Percentiles rank a stretch among this genome's conserved stretches.
Evolutionary conservation across 176 grass and related monocot species (phyloP).

Genomic region (Triticum turgidum): DNA sequence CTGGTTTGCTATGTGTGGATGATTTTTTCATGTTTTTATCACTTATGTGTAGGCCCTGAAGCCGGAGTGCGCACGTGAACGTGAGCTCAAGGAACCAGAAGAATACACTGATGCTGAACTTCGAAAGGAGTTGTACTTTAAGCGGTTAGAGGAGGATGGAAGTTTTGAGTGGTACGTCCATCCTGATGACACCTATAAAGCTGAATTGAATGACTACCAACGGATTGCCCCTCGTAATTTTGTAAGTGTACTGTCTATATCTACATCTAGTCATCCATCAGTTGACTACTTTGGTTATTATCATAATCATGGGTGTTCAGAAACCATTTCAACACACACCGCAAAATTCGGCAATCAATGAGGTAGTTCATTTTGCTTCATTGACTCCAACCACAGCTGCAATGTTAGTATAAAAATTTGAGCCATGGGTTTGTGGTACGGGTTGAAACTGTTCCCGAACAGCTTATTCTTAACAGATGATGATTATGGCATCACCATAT

Average conservation of each 20-base stretch:
- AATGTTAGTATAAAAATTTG: neutral
- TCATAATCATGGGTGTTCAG: neutral
- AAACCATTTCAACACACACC: neutral
- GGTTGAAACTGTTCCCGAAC: neutral
- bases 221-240: neutral
- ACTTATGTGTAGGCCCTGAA: neutral
- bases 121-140: neutral
- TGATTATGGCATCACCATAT: neutral
- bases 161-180: neutral
- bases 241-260: neutral
- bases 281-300: neutral
- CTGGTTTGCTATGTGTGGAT: neutral
- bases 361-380: neutral
- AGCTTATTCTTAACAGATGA: neutral
- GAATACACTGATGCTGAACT: neutral
- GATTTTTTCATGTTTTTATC: neutral
- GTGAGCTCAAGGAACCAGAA: neutral
- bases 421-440: neutral
- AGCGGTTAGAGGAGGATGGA: neutral
- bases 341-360: neutral
- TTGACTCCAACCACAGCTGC: neutral
- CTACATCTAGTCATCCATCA: neutral
- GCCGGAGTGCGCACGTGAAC: neutral
- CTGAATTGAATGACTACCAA: neutral
- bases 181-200: neutral